Evolutionary conservation across 2,329 filamentous ascomycete species (phyloP).

Genomic region (Chrysosporium keratinophilum): DNA sequence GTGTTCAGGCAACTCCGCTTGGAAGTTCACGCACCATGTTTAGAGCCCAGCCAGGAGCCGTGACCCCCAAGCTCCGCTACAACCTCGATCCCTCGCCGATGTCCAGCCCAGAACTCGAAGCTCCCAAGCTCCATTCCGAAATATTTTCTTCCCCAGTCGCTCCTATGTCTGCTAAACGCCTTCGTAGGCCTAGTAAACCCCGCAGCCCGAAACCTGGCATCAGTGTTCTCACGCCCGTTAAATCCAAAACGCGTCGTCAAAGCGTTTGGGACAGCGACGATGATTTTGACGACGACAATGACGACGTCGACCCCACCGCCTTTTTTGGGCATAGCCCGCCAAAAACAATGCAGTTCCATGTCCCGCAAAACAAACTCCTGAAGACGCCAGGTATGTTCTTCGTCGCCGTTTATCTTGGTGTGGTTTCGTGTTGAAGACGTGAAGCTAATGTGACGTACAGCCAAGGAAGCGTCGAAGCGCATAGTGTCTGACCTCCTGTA

Average conservation of each 20-base stretch:
- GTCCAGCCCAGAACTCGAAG: conserved; percentile 67
- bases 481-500: conserved; percentile 41
- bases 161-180: conserved; percentile 20
- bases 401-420: not conserved
- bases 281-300: conserved; percentile 50
- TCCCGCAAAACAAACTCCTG: conserved; percentile 41
- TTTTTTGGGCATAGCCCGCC: conserved; percentile 69
- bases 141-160: conserved; percentile 66
- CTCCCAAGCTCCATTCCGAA: conserved; percentile 73
- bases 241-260: conserved; percentile 23
- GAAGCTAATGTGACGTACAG: conserved; percentile 21
- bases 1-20: conserved; percentile 82
- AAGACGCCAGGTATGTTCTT: conserved; percentile 37
- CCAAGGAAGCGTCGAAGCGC: conserved; percentile 41
- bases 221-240: conserved; percentile 68
- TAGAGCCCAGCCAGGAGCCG: conserved; percentile 15
- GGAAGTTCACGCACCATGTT: conserved; percentile 20
- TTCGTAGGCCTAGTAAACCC: conserved; percentile 37
- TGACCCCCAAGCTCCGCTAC: conserved; percentile 22
- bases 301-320: conserved; percentile 49
- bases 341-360: conserved; percentile 53
- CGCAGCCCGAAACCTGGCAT: conserved; percentile 64
- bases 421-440: not conserved
- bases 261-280: conserved; percentile 62
- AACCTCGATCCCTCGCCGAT: conserved; percentile 46